Conservation (phyloP, 768 basidiomycete genomes). For the Phaeotremella skinneri region DNA sequence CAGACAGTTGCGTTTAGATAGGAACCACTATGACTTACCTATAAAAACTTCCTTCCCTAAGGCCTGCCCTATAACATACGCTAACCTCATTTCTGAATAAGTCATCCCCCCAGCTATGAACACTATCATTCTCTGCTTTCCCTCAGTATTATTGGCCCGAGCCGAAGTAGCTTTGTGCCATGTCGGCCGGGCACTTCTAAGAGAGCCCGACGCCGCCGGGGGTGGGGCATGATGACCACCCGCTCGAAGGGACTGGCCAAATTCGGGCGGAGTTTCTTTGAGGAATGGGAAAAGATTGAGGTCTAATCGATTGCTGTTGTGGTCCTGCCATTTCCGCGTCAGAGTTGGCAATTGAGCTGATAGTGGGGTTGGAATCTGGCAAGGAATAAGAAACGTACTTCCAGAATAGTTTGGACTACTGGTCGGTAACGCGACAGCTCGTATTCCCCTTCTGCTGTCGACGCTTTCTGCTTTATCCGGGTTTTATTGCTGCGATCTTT, state of each 20-base stretch:
- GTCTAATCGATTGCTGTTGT: conserved; percentile 72
- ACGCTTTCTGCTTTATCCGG: conserved; percentile 71
- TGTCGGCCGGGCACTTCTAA: conserved; percentile 82
- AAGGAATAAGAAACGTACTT: conserved; percentile 57
- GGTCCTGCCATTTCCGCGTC: conserved; percentile 66
- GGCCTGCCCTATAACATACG: conserved; percentile 70
- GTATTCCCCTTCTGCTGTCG: conserved; percentile 78
- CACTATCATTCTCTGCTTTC: conserved; percentile 70
- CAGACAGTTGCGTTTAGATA: background rate
- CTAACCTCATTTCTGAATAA: conserved; percentile 88
- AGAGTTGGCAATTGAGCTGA: background rate
- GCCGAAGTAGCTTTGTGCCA: conserved; percentile 73
- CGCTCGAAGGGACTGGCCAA: conserved; percentile 52
- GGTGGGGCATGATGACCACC: conserved; percentile 19
- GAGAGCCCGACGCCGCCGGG: conserved; percentile 63
- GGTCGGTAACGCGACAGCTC: conserved; percentile 94
- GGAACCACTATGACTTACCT: conserved; percentile 57
- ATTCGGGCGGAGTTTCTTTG: conserved; percentile 62
- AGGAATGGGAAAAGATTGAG: conserved; percentile 81
- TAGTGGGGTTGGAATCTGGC: background rate
- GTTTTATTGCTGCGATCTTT: conserved; percentile 76
- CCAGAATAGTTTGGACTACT: conserved; percentile 71
- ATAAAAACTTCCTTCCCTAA: conserved; percentile 87
- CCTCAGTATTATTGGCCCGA: conserved; percentile 54
- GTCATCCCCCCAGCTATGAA: conserved; percentile 95